phyloP scores from a whole-genome alignment of 495 filamentous ascomycete genomes.

The Trichoderma erinaceum region DNA sequence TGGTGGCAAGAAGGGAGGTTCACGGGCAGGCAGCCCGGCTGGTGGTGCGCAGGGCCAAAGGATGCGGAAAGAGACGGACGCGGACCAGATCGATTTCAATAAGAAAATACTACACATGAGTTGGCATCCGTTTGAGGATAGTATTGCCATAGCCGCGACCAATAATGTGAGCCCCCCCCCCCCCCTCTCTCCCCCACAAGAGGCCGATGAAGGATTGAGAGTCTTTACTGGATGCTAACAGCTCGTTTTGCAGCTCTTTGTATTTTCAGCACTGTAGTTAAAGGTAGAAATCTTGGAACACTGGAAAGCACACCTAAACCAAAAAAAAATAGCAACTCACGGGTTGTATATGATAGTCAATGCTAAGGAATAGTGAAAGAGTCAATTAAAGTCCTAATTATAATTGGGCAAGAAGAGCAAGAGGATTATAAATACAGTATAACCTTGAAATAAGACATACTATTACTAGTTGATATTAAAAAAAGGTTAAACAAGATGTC shows the following conservation, averaged over 20 bases:
- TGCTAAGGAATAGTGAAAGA: not conserved
- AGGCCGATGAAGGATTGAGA: not conserved
- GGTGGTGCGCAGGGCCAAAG: slow-evolving; percentile 76
- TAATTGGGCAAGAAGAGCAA: not conserved
- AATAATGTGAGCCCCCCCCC: slow-evolving; percentile 75
- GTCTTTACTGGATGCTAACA: slow-evolving; percentile 18
- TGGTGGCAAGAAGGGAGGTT: slow-evolving; percentile 75
- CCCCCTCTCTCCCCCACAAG: not conserved
- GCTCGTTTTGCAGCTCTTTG: slow-evolving; percentile 66
- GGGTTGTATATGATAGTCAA: slow-evolving; percentile 5
- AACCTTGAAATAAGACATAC: slow-evolving; percentile 8
- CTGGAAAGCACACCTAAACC: not conserved
- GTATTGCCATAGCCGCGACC: slow-evolving; percentile 97
- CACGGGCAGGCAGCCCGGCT: slow-evolving; percentile 83
- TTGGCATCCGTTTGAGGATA: slow-evolving; percentile 99
- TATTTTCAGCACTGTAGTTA: slow-evolving; percentile 87
- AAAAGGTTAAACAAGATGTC: not conserved
- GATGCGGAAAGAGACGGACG: slow-evolving; percentile 98
- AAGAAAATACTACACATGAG: slow-evolving; percentile 99
- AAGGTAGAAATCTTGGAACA: slow-evolving; percentile 1
- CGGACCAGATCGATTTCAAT: slow-evolving; percentile 99
- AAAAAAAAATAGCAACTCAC: not conserved
- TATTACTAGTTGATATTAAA: not conserved
- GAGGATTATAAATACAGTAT: slow-evolving; percentile 9
- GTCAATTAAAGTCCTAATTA: slow-evolving; percentile 4